Evolutionary conservation across 1,284 basidiomycete species (phyloP).

Genomic region (Chiua sp.): DNA sequence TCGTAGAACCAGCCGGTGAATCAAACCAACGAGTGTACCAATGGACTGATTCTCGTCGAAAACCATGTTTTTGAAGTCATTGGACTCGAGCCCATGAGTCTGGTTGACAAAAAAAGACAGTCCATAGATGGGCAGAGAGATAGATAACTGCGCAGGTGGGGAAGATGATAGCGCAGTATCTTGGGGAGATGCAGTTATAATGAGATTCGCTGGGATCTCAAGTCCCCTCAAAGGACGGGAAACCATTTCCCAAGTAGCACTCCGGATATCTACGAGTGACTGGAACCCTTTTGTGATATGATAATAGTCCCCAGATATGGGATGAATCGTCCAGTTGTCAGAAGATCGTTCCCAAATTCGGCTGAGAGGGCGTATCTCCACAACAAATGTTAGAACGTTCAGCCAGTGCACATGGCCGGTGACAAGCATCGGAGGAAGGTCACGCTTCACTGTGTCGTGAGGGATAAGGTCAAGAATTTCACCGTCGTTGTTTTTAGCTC

Average conservation of each 20-base stretch:
- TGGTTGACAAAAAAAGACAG: constrained; percentile 40
- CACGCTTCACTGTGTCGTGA: too few species aligned
- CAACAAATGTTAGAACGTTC: too few species aligned
- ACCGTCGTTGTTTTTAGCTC: too few species aligned
- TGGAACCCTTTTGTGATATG: constrained; percentile 17
- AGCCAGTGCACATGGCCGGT: too few species aligned
- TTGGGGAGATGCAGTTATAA: neutral
- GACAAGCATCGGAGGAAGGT: too few species aligned
- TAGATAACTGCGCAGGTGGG: too few species aligned
- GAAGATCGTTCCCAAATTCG: constrained; percentile 9
- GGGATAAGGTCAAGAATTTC: too few species aligned
- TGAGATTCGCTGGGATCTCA: too few species aligned
- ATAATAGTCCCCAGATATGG: neutral
- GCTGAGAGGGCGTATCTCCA: too few species aligned
- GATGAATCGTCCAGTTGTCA: constrained; percentile 20
- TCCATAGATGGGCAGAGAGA: constrained; percentile 41
- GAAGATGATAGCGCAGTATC: too few species aligned
- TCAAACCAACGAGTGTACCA: constrained; percentile 36
- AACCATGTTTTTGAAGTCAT: constrained; percentile 25
- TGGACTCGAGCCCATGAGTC: constrained; percentile 32
- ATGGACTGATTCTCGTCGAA: constrained; percentile 29
- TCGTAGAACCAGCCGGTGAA: constrained; percentile 46
- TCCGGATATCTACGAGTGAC: constrained; percentile 36
- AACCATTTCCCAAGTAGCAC: constrained; percentile 7
- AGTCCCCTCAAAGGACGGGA: too few species aligned